A percentile compares a stretch with the other conserved stretches of the same genome.
Evolutionary conservation across 1,284 basidiomycete species (phyloP).

Genomic region (Ceratobasidium sp.): DNA sequence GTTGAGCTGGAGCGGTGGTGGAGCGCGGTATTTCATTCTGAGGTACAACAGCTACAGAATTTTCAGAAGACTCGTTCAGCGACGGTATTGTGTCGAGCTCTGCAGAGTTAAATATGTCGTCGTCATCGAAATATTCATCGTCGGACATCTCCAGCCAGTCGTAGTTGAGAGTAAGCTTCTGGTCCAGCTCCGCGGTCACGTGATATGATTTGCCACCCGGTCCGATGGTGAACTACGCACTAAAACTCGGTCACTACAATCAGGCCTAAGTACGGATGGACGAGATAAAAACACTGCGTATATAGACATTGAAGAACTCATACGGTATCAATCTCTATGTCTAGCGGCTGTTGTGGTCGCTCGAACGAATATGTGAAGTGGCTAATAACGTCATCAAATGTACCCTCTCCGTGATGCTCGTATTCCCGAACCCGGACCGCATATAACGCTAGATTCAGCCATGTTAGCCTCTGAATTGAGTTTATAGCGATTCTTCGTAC

Average conservation of each 20-base stretch:
- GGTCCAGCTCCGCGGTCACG: slow-evolving; percentile 14
- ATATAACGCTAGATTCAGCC: slow-evolving; percentile 5
- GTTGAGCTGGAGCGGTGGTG: background rate
- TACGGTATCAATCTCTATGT: background rate
- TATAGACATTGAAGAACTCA: background rate
- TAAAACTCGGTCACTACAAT: background rate
- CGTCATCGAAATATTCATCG: slow-evolving; percentile 35
- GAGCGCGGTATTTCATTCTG: background rate
- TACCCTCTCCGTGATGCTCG: slow-evolving; percentile 11
- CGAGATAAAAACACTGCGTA: background rate
- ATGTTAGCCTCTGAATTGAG: background rate
- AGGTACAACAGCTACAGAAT: background rate
- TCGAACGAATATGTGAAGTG: slow-evolving; percentile 22
- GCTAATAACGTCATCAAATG: slow-evolving; percentile 26
- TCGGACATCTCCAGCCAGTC: slow-evolving; percentile 33
- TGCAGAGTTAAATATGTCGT: slow-evolving; percentile 28
- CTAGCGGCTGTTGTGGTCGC: background rate
- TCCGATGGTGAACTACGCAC: background rate
- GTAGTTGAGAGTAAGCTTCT: background rate
- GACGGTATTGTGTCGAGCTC: slow-evolving; percentile 9
- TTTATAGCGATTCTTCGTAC: slow-evolving; percentile 60
- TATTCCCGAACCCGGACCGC: slow-evolving; percentile 32
- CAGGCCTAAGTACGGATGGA: background rate
- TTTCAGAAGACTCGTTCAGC: slow-evolving; percentile 12
- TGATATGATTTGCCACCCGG: slow-evolving; percentile 27